A percentile compares a stretch with the other conserved stretches of the same genome.
These are phyloP conservation scores for Pestalotiopsis sp. DNA, from an alignment of 2,329 filamentous ascomycete genomes.

Conservation along the genomic window DNA sequence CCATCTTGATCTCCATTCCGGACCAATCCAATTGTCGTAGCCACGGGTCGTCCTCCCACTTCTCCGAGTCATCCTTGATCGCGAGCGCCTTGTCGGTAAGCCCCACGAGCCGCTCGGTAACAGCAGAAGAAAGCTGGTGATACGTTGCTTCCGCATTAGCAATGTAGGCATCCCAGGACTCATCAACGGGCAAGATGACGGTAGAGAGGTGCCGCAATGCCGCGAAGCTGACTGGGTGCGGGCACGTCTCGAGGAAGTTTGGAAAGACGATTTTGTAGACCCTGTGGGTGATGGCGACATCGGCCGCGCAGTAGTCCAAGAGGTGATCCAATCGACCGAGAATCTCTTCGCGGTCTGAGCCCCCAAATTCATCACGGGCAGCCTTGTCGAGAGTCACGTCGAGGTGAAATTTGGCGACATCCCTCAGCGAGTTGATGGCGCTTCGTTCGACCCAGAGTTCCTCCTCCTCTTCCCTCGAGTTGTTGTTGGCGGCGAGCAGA, in stretches of 20 bases:
- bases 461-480: slow-evolving; percentile 79
- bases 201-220: slow-evolving; percentile 91
- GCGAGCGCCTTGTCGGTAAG: slow-evolving; percentile 78
- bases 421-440: slow-evolving; percentile 90
- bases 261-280: slow-evolving; percentile 96
- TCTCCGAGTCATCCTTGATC: slow-evolving; percentile 68
- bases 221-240: slow-evolving; percentile 96
- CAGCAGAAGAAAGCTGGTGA: slow-evolving; percentile 72
- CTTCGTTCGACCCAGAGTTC: slow-evolving; percentile 95
- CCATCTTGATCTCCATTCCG: slow-evolving; percentile 88
- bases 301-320: slow-evolving; percentile 91
- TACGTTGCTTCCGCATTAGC: slow-evolving; percentile 85
- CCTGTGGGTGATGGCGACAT: slow-evolving; percentile 89
- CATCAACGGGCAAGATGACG: slow-evolving; percentile 88
- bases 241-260: slow-evolving; percentile 85
- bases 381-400: slow-evolving; percentile 90
- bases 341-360: slow-evolving; percentile 74
- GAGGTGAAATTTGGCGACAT: slow-evolving; percentile 96
- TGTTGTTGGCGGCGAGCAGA: slow-evolving; percentile 69
- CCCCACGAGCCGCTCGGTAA: slow-evolving; percentile 72
- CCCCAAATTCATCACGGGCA: slow-evolving; percentile 82
- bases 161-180: slow-evolving; percentile 86
- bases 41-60: slow-evolving; percentile 85
- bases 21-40: slow-evolving; percentile 93
- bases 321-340: slow-evolving; percentile 75